Evolutionary conservation across 2,329 filamentous ascomycete genomes (phyloP), one percentile per base, ranked within the genome.

Genomic region (Penicillium sp.): DNA sequence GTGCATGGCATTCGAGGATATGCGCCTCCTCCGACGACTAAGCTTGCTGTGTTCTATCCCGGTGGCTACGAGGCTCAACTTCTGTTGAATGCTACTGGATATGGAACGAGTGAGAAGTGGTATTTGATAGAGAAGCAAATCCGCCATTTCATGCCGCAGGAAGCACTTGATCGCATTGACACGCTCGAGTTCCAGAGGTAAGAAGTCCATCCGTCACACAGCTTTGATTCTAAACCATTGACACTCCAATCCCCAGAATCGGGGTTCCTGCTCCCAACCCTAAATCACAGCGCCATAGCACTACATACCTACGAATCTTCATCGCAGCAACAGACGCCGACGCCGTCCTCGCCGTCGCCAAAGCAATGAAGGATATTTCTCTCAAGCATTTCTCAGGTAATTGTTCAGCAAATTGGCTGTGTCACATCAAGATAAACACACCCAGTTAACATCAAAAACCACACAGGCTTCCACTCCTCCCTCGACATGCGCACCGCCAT

Each of bases 121-220:
- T 71, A 76, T 35, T 61, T 80, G 0, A 65, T 75, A 19, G 77
- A 80, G 55, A 67, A 63, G 5, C 77, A 80, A 61, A 55, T 80
- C 10, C 68, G 71, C 1, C 65, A 68, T 46, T 71, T 71, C 3
- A 64, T 80, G 12, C 58, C 70, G n/a, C 62, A 72, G 25, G 67
- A 66, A 1, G 63, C 71, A 4, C 48, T 67, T 19, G 64, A 74
- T 16, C 64, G 72, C 29, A 70, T 79, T 37, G 73, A 79, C 46
- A 62, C 77, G 3, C 65, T 81, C n/a, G 77, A 80, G 31, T 80
- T 81, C 43, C 77, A 80, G 59, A 61, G 73, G 58, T 69, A 60
- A 46, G 49, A n/a, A 13, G 13, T 3, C 9, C n/a, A 11, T 19
- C 9, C 18, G n/a, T n/a, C n/a, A n/a, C 14, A 12, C 14, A 28